These are phyloP conservation scores for Mycena vitilis DNA, from an alignment of 768 basidiomycete genomes.

Conservation along the genomic window DNA sequence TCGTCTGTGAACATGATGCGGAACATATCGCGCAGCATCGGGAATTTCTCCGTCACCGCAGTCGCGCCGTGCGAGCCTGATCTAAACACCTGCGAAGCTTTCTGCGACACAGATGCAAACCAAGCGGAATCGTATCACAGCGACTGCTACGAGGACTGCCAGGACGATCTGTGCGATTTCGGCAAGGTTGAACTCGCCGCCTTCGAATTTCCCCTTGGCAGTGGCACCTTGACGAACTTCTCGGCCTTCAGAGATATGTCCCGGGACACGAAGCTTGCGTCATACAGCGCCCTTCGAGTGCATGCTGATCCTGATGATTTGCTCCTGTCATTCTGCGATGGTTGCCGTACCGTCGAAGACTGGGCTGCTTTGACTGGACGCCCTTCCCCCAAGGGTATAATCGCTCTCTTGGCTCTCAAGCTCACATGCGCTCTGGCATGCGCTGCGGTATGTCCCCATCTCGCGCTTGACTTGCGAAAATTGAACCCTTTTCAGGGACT, in stretches of 20 bases:
- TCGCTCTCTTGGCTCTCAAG: background rate
- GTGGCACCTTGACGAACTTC: background rate
- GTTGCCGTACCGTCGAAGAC: background rate
- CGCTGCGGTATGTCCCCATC: background rate
- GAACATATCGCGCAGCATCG: background rate
- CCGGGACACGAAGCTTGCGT: background rate
- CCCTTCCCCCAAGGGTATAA: constrained; percentile 1
- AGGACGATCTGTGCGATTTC: background rate
- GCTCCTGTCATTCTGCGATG: background rate
- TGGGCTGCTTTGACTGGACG: background rate
- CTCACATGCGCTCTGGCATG: background rate
- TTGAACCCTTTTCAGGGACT: background rate
- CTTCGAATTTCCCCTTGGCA: background rate
- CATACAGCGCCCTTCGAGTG: background rate
- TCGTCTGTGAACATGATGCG: background rate
- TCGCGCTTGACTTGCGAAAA: background rate
- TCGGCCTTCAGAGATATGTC: background rate
- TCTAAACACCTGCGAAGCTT: background rate
- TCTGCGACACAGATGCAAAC: background rate
- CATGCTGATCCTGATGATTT: background rate
- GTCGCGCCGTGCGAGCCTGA: background rate
- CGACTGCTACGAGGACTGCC: background rate
- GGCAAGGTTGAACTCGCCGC: background rate
- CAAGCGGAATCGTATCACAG: background rate
- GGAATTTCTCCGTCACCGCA: background rate